Conservation (phyloP, 805 yeast species). For the Yarrowia bubula region DNA sequence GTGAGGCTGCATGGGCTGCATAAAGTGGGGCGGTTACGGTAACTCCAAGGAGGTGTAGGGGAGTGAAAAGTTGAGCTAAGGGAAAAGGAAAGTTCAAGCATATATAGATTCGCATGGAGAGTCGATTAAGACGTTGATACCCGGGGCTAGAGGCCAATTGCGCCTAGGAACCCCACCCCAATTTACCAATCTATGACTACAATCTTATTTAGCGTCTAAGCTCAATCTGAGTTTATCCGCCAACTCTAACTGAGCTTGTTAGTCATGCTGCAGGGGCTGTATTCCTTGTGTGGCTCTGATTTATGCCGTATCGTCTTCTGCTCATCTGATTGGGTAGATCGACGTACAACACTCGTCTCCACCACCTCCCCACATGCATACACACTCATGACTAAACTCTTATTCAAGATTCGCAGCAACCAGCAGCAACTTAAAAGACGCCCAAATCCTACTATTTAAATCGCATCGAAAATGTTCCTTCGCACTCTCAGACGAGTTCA, state of each 20-base stretch:
- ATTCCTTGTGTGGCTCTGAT: not conserved
- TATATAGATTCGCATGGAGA: too few species aligned
- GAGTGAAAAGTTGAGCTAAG: not conserved
- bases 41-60: not conserved
- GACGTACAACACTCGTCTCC: too few species aligned
- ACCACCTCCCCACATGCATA: not conserved
- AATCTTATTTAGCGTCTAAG: not conserved
- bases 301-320: not conserved
- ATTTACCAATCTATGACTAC: not conserved
- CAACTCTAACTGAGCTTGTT: not conserved
- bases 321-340: too few species aligned
- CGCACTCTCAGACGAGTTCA: constrained; percentile 15
- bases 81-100: not conserved
- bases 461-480: not conserved
- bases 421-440: not conserved
- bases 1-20: not conserved
- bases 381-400: not conserved
- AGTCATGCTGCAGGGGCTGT: not conserved
- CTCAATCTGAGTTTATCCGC: not conserved
- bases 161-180: not conserved
- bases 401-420: not conserved
- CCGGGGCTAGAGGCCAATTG: not conserved
- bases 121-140: too few species aligned
- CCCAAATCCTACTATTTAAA: not conserved
- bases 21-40: not conserved